These are phyloP conservation scores for Boletus speciosus DNA, from an alignment of 768 basidiomycete genomes.

Conservation along the genomic window DNA sequence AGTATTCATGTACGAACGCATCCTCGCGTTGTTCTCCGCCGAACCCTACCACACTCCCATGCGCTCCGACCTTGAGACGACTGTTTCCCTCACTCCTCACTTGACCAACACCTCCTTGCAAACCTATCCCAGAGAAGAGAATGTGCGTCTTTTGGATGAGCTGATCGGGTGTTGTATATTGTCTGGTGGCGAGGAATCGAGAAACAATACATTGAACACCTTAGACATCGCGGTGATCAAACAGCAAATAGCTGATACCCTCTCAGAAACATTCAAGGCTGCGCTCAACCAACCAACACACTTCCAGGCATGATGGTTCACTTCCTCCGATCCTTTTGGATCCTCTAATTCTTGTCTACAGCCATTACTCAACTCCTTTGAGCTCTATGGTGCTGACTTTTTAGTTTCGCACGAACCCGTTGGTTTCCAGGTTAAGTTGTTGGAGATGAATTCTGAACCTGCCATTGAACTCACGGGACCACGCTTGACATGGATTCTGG, in stretches of 20 bases:
- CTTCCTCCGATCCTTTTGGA: background rate
- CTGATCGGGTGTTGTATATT: constrained; percentile 63
- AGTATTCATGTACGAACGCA: constrained; percentile 76
- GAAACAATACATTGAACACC: constrained; percentile 16
- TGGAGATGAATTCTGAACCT: constrained; percentile 94
- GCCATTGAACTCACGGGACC: constrained; percentile 92
- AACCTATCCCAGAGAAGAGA: constrained; percentile 56
- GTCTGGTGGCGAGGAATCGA: constrained; percentile 25
- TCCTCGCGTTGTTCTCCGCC: constrained; percentile 86
- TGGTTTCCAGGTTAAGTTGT: constrained; percentile 60
- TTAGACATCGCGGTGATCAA: constrained; percentile 51
- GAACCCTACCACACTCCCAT: constrained; percentile 58
- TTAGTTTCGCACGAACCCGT: constrained; percentile 52
- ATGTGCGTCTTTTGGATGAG: constrained; percentile 78
- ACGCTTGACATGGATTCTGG: constrained; percentile 74
- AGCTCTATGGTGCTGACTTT: constrained; percentile 94
- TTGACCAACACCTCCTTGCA: constrained; percentile 94
- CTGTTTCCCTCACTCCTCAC: constrained; percentile 55
- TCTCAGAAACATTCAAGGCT: constrained; percentile 83
- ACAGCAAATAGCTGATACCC: constrained; percentile 56
- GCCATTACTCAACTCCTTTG: constrained; percentile 89
- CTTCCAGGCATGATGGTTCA: constrained; percentile 60
- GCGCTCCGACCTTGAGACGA: constrained; percentile 24
- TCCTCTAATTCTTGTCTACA: constrained; percentile 29
- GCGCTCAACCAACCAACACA: constrained; percentile 77